A percentile compares a stretch with the other conserved stretches of the same genome.
Conservation (phyloP, 345 rosid genomes). For the Turritis glabra region DNA sequence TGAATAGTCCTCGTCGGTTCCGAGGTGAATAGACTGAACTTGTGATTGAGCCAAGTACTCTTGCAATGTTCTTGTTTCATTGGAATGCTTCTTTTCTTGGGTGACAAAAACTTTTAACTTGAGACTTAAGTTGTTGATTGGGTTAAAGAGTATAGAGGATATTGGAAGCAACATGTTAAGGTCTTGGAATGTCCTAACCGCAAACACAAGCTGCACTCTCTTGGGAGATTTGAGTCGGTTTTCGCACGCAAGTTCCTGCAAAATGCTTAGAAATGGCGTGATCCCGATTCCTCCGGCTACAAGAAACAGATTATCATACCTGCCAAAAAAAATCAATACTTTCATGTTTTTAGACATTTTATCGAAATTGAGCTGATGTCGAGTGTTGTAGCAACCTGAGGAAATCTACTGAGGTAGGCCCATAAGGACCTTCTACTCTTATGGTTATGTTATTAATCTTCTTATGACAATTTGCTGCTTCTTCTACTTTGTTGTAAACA, state of each 20-base stretch:
- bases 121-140: slow-evolving; percentile 44
- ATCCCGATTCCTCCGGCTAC: slow-evolving; percentile 88
- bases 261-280: slow-evolving; percentile 77
- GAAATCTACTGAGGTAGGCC: slow-evolving; percentile 64
- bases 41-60: slow-evolving; percentile 47
- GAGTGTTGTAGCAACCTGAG: slow-evolving; percentile 49
- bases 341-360: neutral
- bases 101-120: slow-evolving; percentile 68
- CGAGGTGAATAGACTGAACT: slow-evolving; percentile 49
- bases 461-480: slow-evolving; percentile 37
- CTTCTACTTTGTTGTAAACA: slow-evolving; percentile 53
- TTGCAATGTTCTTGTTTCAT: slow-evolving; percentile 44
- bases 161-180: slow-evolving; percentile 59
- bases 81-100: slow-evolving; percentile 46
- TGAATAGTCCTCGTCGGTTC: slow-evolving; percentile 35
- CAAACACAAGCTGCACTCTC: slow-evolving; percentile 58
- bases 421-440: slow-evolving; percentile 86
- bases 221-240: slow-evolving; percentile 45
- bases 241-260: slow-evolving; percentile 56
- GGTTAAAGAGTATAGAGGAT: slow-evolving; percentile 49
- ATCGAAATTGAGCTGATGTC: neutral
- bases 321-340: slow-evolving; percentile 31
- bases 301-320: slow-evolving; percentile 70
- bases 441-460: slow-evolving; percentile 44
- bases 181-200: slow-evolving; percentile 54